These are phyloP conservation scores for Starmerella bacillaris DNA, from an alignment of 805 yeast species.

Conservation along the genomic window DNA sequence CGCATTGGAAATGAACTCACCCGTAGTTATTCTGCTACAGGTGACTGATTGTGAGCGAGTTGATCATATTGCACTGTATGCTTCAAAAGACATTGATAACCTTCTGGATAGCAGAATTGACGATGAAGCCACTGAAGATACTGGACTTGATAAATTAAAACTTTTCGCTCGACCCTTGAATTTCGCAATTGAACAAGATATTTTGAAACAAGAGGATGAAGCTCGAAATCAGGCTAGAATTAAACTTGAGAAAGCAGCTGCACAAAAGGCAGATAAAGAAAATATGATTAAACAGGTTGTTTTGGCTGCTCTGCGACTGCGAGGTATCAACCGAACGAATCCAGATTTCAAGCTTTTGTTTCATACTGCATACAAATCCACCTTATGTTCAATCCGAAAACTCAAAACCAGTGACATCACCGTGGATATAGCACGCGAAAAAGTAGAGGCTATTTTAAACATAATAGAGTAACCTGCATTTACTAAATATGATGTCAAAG, in stretches of 20 bases:
- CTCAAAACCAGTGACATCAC: constrained; percentile 3
- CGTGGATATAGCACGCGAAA: constrained; percentile 11
- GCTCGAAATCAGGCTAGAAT: too few relatives aligned
- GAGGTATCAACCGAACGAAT: constrained; percentile 19
- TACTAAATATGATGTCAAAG: not conserved
- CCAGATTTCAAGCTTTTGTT: constrained; percentile 20
- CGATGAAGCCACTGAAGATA: too few relatives aligned
- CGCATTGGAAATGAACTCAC: not conserved
- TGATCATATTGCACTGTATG: not conserved
- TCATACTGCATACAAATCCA: constrained; percentile 18
- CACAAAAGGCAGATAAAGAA: not conserved
- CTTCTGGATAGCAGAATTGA: too few relatives aligned
- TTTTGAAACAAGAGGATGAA: too few relatives aligned
- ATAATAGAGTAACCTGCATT: constrained; percentile 8
- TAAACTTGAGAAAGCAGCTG: too few relatives aligned
- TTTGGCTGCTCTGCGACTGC: constrained; percentile 23
- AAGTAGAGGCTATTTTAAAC: constrained; percentile 15
- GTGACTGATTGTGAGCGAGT: too few relatives aligned
- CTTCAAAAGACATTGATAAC: not conserved
- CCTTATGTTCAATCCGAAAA: constrained; percentile 19
- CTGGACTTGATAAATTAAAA: too few relatives aligned
- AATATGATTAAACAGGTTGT: constrained; percentile 19
- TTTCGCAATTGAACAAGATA: too few relatives aligned
- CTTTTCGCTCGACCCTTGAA: too few relatives aligned
- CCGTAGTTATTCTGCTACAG: not conserved